Conservation (phyloP, 371 early-diverging fungal genomes). For the Conidiobolus incongruus region DNA sequence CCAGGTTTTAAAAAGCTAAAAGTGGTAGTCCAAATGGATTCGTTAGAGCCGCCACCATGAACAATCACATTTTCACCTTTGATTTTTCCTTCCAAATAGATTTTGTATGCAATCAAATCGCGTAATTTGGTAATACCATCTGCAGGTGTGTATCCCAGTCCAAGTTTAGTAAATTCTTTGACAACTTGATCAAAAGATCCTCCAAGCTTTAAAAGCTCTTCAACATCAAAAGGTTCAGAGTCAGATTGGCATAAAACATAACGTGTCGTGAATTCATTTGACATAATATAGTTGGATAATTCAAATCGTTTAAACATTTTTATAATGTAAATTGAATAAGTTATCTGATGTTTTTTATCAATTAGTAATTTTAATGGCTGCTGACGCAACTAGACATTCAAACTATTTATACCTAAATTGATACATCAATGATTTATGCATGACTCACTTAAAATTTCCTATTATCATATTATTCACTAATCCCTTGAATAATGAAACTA, state of each 20-base stretch:
- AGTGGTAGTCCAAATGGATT: neutral
- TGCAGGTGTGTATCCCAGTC: neutral
- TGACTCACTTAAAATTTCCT: no score
- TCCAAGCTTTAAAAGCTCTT: neutral
- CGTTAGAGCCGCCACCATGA: neutral
- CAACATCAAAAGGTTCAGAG: neutral
- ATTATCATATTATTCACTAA: no score
- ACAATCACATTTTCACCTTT: neutral
- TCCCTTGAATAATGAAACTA: no score
- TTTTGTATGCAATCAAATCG: neutral
- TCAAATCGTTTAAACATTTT: no score
- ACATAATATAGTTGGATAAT: no score
- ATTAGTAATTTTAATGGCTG: no score
- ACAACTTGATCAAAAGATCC: no score
- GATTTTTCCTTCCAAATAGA: neutral
- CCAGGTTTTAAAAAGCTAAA: neutral
- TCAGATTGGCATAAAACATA: neutral
- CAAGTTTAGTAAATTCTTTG: neutral
- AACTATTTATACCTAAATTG: no score
- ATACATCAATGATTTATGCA: no score
- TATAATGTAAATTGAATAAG: no score
- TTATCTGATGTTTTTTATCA: no score
- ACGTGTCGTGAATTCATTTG: neutral
- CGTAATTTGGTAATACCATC: neutral
- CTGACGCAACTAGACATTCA: no score